Evolutionary conservation across 2,329 filamentous ascomycete species (phyloP), one percentile per base, ranked within the genome.

Genomic region (Coniochaeta sp.): DNA sequence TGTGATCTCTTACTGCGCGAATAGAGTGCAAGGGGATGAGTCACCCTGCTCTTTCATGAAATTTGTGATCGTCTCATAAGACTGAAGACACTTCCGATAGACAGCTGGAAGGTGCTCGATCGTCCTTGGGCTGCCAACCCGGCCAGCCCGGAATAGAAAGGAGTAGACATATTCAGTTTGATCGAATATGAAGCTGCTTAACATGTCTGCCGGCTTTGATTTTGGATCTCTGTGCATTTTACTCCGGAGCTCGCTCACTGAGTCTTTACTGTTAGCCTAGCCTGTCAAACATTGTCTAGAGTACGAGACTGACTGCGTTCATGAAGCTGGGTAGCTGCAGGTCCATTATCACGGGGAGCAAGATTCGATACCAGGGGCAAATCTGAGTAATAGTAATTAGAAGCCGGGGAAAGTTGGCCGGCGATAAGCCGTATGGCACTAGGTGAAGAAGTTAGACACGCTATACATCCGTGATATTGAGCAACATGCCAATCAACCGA

Each of bases 1-100:
- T 40, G 38, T 5, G 38, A 17, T 40, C 17, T 40, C 61, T 60
- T 52, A 62, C 61, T 62, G 58, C 6, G 58, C 31, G 40, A 62
- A 60, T 22, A 62, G 24, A 11, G 38, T 58, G 24, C 26, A 54
- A 17, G 58, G 58, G 6, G 58, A 57, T 11, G 33, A 52, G 9
- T 56, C 55, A 14, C 47, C 54, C 17, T 47, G 38, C 24, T 52
- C 54, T 14, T 43, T 54, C 33, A 62, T 40, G 19, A 54, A 33
- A 1, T 33, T 17, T 3, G 56, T 43, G 14, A 58, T 44, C 14
- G 61, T 58, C 19, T 60, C 43, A 31, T 62, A 62, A 55, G 58
- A 62, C 22, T 52, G 28, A 9, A 60, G 55, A 16, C 58, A 62
- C 19, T 24, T 62, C 31, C 57, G 40, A 24, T 60, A 62, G 7